Evolutionary conservation across 192 early-diverging fungal species (phyloP).

Genomic region (Backusella macrospora): DNA sequence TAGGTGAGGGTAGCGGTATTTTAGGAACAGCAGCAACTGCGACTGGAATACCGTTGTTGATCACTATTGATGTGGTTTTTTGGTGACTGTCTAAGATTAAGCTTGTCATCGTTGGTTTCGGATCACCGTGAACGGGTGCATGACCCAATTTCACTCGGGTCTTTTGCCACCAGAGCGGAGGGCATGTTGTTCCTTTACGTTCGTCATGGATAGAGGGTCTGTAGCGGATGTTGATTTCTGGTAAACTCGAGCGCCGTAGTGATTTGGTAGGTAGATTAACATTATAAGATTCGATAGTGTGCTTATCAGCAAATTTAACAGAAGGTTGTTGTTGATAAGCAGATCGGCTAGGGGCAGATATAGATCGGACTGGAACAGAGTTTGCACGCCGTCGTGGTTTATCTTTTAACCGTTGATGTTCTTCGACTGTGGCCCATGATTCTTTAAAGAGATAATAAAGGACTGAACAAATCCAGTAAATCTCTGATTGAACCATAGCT

Average conservation of each 20-base stretch:
- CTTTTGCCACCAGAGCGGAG: slow-evolving; percentile 18
- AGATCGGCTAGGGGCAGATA: not conserved
- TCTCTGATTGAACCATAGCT: slow-evolving; percentile 17
- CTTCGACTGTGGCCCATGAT: not conserved
- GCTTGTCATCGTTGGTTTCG: not conserved
- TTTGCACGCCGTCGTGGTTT: not conserved
- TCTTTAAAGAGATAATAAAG: slow-evolving; percentile 12
- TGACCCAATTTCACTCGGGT: slow-evolving; percentile 7
- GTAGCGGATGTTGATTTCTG: not conserved
- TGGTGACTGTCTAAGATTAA: not conserved
- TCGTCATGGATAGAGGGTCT: not conserved
- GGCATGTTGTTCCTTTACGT: slow-evolving; percentile 15
- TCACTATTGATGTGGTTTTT: not conserved
- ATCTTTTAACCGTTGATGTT: not conserved
- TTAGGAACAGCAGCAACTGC: not conserved
- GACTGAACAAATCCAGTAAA: slow-evolving; percentile 17
- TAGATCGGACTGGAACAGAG: not conserved
- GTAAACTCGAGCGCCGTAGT: not conserved
- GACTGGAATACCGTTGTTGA: not conserved
- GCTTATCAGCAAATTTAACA: slow-evolving; percentile 1
- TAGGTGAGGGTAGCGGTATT: not conserved
- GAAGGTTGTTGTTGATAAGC: not conserved
- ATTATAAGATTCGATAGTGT: slow-evolving; percentile 1
- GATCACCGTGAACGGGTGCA: slow-evolving; percentile 8
- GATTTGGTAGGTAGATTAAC: not conserved